phyloP scores from a whole-genome alignment of 108 stramenopile genomes.

The Nitzschia sp. region DNA sequence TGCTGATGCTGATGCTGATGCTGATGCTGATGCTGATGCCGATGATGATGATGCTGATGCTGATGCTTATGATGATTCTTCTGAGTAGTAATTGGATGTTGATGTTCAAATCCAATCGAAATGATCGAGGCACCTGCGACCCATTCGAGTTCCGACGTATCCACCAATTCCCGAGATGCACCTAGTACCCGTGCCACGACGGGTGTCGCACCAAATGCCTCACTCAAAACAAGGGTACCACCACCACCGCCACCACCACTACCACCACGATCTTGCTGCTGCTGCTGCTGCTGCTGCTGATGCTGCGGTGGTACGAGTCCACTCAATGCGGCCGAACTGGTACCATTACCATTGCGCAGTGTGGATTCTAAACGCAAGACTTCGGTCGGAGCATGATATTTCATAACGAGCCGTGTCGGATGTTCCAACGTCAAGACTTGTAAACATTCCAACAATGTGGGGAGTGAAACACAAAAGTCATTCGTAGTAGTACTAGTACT shows the following conservation, averaged over 20 bases:
- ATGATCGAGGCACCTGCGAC: constrained; percentile 18
- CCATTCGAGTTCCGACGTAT: constrained; percentile 13
- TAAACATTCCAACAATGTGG: constrained; percentile 29
- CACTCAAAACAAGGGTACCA: no score
- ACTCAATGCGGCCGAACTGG: constrained; percentile 14
- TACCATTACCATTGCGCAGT: neutral
- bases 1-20: no score
- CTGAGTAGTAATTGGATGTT: no score
- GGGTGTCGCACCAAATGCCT: constrained; percentile 17
- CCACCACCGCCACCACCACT: no score
- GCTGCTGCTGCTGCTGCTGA: no score
- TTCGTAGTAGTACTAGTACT: no score
- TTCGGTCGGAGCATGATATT: constrained; percentile 13
- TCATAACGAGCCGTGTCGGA: neutral
- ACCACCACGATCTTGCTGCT: no score
- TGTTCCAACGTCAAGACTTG: constrained; percentile 16
- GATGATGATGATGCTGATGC: no score
- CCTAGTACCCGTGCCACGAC: constrained; percentile 22
- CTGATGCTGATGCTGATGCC: no score
- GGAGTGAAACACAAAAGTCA: constrained; percentile 19
- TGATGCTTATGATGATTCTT: no score
- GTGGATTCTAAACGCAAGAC: constrained; percentile 9
- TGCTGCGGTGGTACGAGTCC: constrained; percentile 27
- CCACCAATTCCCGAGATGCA: neutral
- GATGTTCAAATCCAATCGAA: neutral